Conservation (phyloP, 768 basidiomycete genomes). For the Kwoniella europaea region DNA sequence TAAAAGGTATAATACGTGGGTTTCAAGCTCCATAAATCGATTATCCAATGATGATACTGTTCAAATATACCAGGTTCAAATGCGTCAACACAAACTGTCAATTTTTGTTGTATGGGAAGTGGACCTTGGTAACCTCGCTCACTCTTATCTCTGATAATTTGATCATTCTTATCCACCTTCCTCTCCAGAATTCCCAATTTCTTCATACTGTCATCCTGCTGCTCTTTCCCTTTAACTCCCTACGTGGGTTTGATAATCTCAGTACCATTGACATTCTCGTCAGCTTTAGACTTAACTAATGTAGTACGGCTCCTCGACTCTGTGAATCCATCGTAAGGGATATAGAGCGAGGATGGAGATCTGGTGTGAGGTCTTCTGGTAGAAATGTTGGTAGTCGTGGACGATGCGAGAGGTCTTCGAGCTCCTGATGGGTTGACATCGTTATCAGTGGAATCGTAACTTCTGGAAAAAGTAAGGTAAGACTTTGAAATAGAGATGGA, state of each 20-base stretch:
- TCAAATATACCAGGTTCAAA: background rate
- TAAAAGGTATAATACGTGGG: background rate
- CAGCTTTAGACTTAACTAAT: background rate
- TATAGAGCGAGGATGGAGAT: background rate
- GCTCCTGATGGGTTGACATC: background rate
- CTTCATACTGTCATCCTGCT: background rate
- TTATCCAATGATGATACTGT: background rate
- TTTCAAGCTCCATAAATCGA: background rate
- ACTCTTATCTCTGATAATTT: background rate
- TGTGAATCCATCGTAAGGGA: background rate
- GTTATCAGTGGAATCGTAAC: no score
- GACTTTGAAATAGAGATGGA: no score
- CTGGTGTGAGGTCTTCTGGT: background rate
- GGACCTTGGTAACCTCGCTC: background rate
- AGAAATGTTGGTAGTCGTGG: background rate
- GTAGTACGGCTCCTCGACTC: background rate
- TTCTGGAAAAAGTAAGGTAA: no score
- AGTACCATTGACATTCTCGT: background rate
- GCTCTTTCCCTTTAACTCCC: background rate
- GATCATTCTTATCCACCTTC: background rate
- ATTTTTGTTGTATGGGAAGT: no score
- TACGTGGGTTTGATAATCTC: background rate
- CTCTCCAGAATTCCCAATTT: background rate
- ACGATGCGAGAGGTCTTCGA: background rate
- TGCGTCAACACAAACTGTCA: background rate